These are phyloP conservation scores for Candida succiphila DNA, from an alignment of 805 yeast species.

Conservation along the genomic window DNA sequence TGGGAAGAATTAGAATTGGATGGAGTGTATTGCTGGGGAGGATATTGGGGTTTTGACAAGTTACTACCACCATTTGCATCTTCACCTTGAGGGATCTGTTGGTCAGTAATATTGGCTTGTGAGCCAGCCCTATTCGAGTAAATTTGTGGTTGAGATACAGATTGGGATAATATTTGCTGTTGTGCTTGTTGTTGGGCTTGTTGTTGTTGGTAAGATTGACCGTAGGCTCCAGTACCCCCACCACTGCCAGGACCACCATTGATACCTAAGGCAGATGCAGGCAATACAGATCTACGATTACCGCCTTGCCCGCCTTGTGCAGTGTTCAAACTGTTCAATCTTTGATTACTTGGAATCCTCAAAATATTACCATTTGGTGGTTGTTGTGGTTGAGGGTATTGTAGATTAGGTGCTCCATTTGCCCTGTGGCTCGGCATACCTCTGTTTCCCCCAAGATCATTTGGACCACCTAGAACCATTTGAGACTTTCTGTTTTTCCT, in stretches of 20 bases:
- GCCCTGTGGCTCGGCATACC: slow-evolving; percentile 22
- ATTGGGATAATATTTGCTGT: slow-evolving; percentile 2
- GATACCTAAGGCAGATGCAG: not conserved
- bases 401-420: slow-evolving; percentile 10
- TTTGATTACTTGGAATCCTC: slow-evolving; percentile 4
- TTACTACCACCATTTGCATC: no score
- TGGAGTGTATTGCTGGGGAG: no score
- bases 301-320: not conserved
- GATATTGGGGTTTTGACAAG: no score
- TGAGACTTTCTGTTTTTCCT: slow-evolving; percentile 35
- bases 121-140: no score
- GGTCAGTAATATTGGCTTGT: no score
- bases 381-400: slow-evolving; percentile 6
- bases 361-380: slow-evolving; percentile 6
- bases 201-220: not conserved
- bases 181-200: slow-evolving; percentile 1
- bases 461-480: slow-evolving; percentile 15
- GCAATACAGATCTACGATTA: not conserved
- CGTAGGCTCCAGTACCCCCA: not conserved
- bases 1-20: no score
- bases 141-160: not conserved
- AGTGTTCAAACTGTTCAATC: no score
- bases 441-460: slow-evolving; percentile 14
- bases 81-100: no score
- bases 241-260: not conserved